Conservation (phyloP, 176 grass and related monocot genomes). For the Hordeum vulgare region DNA sequence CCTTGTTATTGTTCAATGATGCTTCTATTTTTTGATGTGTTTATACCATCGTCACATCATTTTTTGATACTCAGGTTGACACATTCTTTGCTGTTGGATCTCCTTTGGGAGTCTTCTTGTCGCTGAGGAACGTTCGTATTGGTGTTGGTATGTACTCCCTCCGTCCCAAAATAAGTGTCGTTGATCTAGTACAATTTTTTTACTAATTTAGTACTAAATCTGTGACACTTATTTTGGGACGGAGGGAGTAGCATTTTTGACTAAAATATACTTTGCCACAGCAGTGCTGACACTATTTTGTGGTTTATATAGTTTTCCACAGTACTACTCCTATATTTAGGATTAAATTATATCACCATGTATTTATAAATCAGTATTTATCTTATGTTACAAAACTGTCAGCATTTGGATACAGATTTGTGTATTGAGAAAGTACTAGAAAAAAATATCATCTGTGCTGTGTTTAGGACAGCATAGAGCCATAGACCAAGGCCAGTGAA, state of each 20-base stretch:
- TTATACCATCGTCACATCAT: conserved; percentile 5
- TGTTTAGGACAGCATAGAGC: conserved; percentile 7
- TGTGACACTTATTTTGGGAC: too few species aligned
- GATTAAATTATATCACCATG: conserved; percentile 6
- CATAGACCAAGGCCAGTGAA: not conserved
- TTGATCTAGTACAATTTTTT: too few species aligned
- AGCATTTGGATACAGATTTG: not conserved
- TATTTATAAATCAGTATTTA: not conserved
- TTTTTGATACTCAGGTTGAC: conserved; percentile 67
- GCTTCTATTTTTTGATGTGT: conserved; percentile 2
- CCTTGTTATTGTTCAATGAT: not conserved
- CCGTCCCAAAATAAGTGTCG: too few species aligned
- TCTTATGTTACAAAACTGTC: not conserved
- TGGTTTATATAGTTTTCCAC: conserved; percentile 1
- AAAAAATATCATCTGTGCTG: not conserved
- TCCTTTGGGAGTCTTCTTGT: conserved; percentile 91
- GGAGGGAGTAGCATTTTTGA: conserved; percentile 23
- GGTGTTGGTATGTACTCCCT: conserved; percentile 94
- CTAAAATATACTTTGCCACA: conserved; percentile 1
- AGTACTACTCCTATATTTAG: not conserved
- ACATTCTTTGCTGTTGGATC: conserved; percentile 96
- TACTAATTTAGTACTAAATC: too few species aligned
- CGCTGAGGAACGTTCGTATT: conserved; percentile 81
- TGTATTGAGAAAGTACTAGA: not conserved
- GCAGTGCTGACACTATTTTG: not conserved